Conservation (phyloP, 352 stramenopile genomes). For the Phytophthora hybrid region DNA sequence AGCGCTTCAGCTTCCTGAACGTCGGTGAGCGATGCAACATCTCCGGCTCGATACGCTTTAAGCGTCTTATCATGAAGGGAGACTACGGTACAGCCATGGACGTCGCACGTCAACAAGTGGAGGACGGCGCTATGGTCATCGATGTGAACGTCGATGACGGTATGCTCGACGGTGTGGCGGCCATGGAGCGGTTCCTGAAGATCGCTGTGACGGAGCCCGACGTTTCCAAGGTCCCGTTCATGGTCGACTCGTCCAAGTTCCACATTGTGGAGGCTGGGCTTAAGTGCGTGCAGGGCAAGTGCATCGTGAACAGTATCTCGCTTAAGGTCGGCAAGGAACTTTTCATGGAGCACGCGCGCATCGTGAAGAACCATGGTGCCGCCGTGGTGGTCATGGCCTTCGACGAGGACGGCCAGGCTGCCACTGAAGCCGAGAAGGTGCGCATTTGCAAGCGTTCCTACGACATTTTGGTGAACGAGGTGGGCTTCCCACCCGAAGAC, state of each 20-base stretch:
- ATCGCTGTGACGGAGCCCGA: constrained; percentile 97
- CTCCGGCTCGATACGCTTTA: constrained; percentile 95
- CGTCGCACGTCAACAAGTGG: constrained; percentile 96
- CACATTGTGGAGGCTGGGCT: constrained; percentile 97
- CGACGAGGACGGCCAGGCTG: constrained; percentile 96
- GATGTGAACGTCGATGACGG: constrained; percentile 99
- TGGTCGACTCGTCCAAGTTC: constrained; percentile 98
- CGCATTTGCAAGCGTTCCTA: constrained; percentile 99
- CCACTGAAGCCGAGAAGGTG: constrained; percentile 95
- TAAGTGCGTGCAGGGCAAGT: constrained; percentile 98
- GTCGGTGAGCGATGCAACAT: constrained; percentile 98
- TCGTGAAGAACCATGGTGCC: constrained; percentile 95
- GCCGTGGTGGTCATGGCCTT: constrained; percentile 98
- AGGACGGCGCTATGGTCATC: constrained; percentile 97
- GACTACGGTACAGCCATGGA: constrained; percentile 97
- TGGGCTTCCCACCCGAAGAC: constrained; percentile 96
- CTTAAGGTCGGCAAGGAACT: constrained; percentile 97
- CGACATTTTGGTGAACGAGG: constrained; percentile 96
- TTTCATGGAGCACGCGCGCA: constrained; percentile 95
- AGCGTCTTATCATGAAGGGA: constrained; percentile 95
- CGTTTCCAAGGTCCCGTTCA: constrained; percentile 97
- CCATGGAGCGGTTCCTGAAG: constrained; percentile 98
- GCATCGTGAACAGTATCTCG: constrained; percentile 98
- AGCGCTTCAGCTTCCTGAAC: constrained; percentile 96
- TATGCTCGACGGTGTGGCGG: constrained; percentile 95